Evolutionary conservation across 2,329 filamentous ascomycete species (phyloP), one percentile per base, ranked within the genome.

Genomic region (Phialophora chinensis): DNA sequence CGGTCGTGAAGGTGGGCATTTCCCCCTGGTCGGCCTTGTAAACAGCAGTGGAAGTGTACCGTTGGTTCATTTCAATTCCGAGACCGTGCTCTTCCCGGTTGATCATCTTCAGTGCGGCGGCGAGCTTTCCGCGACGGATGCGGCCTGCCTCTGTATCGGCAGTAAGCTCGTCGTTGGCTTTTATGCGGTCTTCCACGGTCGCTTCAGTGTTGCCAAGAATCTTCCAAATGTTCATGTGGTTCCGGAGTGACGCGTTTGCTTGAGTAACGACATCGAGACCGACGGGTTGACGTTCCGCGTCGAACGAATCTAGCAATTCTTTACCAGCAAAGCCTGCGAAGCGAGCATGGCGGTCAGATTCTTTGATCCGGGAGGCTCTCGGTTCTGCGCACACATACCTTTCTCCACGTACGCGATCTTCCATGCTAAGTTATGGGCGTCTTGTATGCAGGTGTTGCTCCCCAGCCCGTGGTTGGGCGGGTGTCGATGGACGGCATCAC

Each of bases 21-120:
- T 68, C 63, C 3, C 65, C 62, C 72, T 85, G 80, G 67, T 86
- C 84, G 0, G 66, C 72, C 0, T 75, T 69, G 67, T 82, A 82
- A 3, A 86, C 73, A 2, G 81, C 84, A 0, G 68, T 59, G 1
- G 61, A 66, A 6, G 74, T 66, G 69, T 88, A 89, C 2, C 76
- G 77, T 72, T 88, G 86, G 71, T 83, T 84, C 85, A 88, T 87
- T 70, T 87, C 85, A 44, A 84, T 77, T 0, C 86, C 86, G 8
- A 88, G 77, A 1, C 79, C 85, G 64, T 86, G 83, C 66, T 85
- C 85, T 72, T 86, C 85, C 60, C 79, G 79, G 1, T 77, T 72
- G 1, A 82, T 83, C 8, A 75, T 70, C 58, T 79, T 74, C 23
- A 86, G 77, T 1, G 77, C 81, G 1, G 75, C 68, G 42, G 77